Evolutionary conservation across 257 asterid genomes (phyloP), one percentile per base, ranked within the genome.

Genomic region (Coffea canephora): DNA sequence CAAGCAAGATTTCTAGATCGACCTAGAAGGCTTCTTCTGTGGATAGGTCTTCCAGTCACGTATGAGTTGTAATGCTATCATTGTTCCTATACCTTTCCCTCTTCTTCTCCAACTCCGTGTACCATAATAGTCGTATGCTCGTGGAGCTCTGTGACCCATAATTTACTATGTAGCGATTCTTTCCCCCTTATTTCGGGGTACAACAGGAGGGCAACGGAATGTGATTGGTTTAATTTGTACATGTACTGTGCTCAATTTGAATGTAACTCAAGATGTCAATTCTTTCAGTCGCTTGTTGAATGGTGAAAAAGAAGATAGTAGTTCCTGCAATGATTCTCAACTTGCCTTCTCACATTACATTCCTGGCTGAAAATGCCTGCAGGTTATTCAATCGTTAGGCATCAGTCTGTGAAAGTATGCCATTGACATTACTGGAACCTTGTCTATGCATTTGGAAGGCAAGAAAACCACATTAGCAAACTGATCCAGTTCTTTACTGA

Each of bases 1-100:
- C 93, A 90, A 91, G 99, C 99, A 23, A 83, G 98, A 92, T 95
- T 90, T 75, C 76, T 91, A 61, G 99, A 92, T 85, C 94, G 99
- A 66, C 97, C 97, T 31, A 83, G 96, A 71, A 87, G 99, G 87
- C 90, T 91, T 86, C 94, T 95, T 54, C 78, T 95, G 75, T 93
- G 98, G 99, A 85, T 85, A 12, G 92, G 83, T 80, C 93, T 95
- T 78, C 94, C 98, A 67, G 74, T 72, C 36, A 57, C 91, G 59
- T 92, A 87, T 73, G 85, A 88, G 77, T 79, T 89, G 86, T 87
- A 84, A 80, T n/a, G 34, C 13, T 21, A 59, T 27, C 8, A 59
- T 59, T 21, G 3, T 8, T 6, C 8, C 66, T 1, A 3, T 59
- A 61, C 13, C 13, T 23, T 61, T 23, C 66, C 31, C 66, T 7